Percentiles rank a stretch among this genome's conserved stretches.
Evolutionary conservation across 2,329 filamentous ascomycete genomes (phyloP).

Genomic region (Pezicula rhizophila): DNA sequence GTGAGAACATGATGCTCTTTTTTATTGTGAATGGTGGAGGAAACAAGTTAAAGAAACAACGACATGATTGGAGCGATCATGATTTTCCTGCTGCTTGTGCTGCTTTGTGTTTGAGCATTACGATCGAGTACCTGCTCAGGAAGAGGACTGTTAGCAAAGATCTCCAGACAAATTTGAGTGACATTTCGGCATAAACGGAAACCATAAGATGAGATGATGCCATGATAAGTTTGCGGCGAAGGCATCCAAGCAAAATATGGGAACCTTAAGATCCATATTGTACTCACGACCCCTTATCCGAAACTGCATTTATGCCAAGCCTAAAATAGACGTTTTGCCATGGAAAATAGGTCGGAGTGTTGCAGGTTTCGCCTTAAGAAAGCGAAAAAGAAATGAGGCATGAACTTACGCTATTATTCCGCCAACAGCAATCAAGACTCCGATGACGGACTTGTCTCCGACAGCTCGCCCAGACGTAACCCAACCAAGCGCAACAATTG

Average conservation of each 20-base stretch:
- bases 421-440: conserved; percentile 48
- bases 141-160: conserved; percentile 4
- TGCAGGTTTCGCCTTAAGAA: background rate
- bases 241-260: background rate
- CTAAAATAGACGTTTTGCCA: background rate
- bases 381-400: background rate
- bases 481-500: conserved; percentile 61
- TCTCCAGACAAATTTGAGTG: background rate
- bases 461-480: conserved; percentile 47
- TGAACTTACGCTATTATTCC: conserved; percentile 50
- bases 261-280: background rate
- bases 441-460: conserved; percentile 48
- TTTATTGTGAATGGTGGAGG: too few relatives aligned
- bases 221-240: background rate
- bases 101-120: conserved; percentile 39
- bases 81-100: conserved; percentile 12
- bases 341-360: background rate
- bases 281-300: background rate
- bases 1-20: too few relatives aligned
- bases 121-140: conserved; percentile 36
- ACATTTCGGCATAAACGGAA: background rate
- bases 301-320: background rate
- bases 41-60: background rate
- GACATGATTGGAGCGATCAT: too few relatives aligned
- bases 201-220: background rate